Base-by-base conservation (phyloP, 768 basidiomycete species). In the Suillus weaverae region DNA sequence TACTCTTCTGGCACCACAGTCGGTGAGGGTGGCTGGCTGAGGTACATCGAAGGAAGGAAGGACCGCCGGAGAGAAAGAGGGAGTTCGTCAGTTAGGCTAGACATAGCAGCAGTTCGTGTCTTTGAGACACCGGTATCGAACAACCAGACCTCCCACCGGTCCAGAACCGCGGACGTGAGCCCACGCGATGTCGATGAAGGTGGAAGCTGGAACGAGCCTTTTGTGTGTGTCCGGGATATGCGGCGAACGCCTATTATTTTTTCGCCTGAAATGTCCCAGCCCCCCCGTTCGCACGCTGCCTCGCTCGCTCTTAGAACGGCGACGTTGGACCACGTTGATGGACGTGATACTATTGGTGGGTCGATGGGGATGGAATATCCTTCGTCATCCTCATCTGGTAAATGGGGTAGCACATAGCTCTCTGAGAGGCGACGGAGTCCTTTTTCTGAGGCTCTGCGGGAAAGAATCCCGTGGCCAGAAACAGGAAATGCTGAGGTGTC, bases 141-240 rank as follows among this genome's bases (percentile, higher is more conserved):
- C 44, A 81, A 83, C 93, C 93, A 95, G 35, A 90, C 68, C 68
- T 95, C 92, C 93, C 93, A 95, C 62, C 92, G 80, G 63, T 93
- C 90, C 46, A 94, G 75, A 32, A 87, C 88, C 13, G 89, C 82
- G 35, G 78, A 69, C 22, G 89, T 86, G 65, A 94, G 75, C 16
- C 89, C 90, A 54, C 61, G 64, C 22, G 30, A 65, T 60, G 60
- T 61, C 33, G 69, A 62, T 26, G 70, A 64, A 39, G 73, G 69
- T 7, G 64, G 30, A 55, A 56, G 51, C 11, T 64, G 55, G 0
- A 64, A 64, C 16, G 65, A 48, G 18, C 62, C 32, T 73, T 72
- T 81, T 53, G 69, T 72, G 73, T 77, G 69, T 16, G 77, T 67
- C 59, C 90, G 84, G 14, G 88, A 81, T 68, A 83, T 86, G 59